phyloP scores from a whole-genome alignment of 768 basidiomycete genomes.

The Tricholoma bakamatsutake region DNA sequence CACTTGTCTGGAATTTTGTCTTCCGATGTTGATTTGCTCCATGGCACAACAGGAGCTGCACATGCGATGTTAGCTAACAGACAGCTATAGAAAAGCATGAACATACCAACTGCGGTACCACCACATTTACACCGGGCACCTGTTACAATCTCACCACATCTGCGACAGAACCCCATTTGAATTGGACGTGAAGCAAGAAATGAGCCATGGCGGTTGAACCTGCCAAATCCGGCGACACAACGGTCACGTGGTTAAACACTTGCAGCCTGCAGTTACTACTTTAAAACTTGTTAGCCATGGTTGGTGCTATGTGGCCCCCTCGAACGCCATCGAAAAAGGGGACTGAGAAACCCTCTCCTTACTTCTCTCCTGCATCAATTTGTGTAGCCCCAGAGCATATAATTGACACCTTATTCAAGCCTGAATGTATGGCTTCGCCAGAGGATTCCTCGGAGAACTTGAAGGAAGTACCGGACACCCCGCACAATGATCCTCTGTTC shows the following conservation, averaged over 20 bases:
- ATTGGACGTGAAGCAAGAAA: conserved; percentile 6
- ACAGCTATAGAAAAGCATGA: conserved; percentile 2
- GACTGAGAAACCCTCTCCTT: conserved; percentile 8
- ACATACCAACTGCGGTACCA: conserved; percentile 72
- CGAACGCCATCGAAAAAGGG: not conserved
- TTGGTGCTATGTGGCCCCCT: not conserved
- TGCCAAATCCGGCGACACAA: not conserved
- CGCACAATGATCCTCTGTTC: conserved; percentile 19
- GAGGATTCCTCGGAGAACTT: not conserved
- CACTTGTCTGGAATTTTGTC: conserved; percentile 56
- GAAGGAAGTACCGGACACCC: conserved; percentile 1
- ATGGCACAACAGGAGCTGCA: conserved; percentile 64
- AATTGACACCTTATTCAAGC: not conserved
- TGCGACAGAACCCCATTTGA: conserved; percentile 77
- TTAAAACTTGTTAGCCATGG: too few relatives aligned
- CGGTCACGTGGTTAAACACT: conserved; percentile 12
- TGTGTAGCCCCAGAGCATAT: not conserved
- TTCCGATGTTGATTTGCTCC: conserved; percentile 43
- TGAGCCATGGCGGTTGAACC: conserved; percentile 2
- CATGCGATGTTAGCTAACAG: not conserved
- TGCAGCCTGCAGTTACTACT: not conserved
- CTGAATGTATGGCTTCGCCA: not conserved
- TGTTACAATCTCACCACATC: conserved; percentile 79
- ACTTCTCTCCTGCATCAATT: conserved; percentile 3
- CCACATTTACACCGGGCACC: conserved; percentile 75